Evolutionary conservation across 345 rosid genomes (phyloP).

Genomic region (Zanthoxylum bungeanum): DNA sequence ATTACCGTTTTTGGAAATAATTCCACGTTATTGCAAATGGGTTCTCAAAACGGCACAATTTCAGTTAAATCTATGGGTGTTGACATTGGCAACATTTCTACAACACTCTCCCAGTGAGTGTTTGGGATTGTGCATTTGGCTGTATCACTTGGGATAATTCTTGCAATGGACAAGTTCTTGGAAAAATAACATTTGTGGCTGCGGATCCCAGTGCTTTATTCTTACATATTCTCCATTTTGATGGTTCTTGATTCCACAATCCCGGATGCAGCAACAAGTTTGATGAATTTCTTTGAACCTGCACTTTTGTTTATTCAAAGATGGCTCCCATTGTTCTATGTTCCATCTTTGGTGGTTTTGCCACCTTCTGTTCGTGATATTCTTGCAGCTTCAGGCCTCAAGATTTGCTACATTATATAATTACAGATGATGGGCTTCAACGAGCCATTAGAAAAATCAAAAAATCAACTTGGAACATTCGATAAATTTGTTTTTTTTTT

Average conservation of each 20-base stretch:
- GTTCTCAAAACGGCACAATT: conserved; percentile 20
- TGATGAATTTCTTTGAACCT: conserved; percentile 84
- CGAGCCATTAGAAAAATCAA: no score
- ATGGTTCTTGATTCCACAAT: conserved; percentile 54
- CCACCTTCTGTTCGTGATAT: conserved; percentile 88
- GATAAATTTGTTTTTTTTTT: no score
- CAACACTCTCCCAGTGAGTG: conserved; percentile 44
- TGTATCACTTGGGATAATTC: conserved; percentile 76
- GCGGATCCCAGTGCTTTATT: conserved; percentile 94
- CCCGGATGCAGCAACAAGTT: conserved; percentile 63
- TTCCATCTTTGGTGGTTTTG: conserved; percentile 84
- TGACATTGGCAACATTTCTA: conserved; percentile 31
- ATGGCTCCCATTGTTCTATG: conserved; percentile 96
- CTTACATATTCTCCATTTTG: conserved; percentile 82
- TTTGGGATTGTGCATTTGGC: conserved; percentile 60
- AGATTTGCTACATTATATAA: conserved; percentile 82
- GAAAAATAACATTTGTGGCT: conserved; percentile 66
- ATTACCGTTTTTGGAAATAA: conserved; percentile 14
- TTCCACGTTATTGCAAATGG: conserved; percentile 45
- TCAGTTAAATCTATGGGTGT: conserved; percentile 37
- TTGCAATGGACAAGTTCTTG: conserved; percentile 74
- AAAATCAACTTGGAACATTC: no score
- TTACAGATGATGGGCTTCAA: no score
- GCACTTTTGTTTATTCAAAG: conserved; percentile 82
- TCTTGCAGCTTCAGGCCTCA: conserved; percentile 87